Conservation (phyloP, 2,329 filamentous ascomycete genomes). For the Aspergillus eucalypticola region DNA sequence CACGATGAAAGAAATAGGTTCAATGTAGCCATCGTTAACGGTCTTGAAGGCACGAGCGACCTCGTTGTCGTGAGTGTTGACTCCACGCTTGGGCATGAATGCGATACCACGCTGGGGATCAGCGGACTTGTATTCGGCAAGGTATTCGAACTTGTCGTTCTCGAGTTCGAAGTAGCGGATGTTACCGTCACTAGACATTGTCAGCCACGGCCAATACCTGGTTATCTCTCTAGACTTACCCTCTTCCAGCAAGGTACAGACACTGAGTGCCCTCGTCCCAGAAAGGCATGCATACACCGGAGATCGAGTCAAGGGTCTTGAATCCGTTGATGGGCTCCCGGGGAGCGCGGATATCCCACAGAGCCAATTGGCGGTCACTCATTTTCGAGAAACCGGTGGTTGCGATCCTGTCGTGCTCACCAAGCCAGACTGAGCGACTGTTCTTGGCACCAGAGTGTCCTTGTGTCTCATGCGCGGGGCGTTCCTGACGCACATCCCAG, state of each 20-base stretch:
- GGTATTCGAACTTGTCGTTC: conserved; percentile 97
- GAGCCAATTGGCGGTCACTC: conserved; percentile 93
- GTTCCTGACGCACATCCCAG: conserved; percentile 96
- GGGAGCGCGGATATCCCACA: conserved; percentile 87
- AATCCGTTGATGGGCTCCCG: conserved; percentile 85
- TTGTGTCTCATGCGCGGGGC: conserved; percentile 75
- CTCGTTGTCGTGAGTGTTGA: conserved; percentile 97
- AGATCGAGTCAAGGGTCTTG: conserved; percentile 88
- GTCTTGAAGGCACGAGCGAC: conserved; percentile 96
- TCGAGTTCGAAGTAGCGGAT: conserved; percentile 99
- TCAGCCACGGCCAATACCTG: conserved; percentile 12
- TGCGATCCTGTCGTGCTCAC: conserved; percentile 91
- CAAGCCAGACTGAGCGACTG: conserved; percentile 94
- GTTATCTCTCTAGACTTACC: conserved; percentile 56
- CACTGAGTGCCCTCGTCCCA: conserved; percentile 98
- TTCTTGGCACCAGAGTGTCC: conserved; percentile 96
- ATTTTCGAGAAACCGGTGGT: conserved; percentile 97
- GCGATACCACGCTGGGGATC: conserved; percentile 94
- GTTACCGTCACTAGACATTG: conserved; percentile 75
- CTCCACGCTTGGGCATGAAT: conserved; percentile 90
- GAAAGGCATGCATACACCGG: conserved; percentile 98
- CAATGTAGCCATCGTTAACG: conserved; percentile 89
- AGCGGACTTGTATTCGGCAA: conserved; percentile 95
- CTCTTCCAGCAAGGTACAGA: conserved; percentile 94
- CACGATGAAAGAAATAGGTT: conserved; percentile 96